Evolutionary conservation across 768 basidiomycete species (phyloP).

Genomic region (Pleurotus salmoneostramineus): DNA sequence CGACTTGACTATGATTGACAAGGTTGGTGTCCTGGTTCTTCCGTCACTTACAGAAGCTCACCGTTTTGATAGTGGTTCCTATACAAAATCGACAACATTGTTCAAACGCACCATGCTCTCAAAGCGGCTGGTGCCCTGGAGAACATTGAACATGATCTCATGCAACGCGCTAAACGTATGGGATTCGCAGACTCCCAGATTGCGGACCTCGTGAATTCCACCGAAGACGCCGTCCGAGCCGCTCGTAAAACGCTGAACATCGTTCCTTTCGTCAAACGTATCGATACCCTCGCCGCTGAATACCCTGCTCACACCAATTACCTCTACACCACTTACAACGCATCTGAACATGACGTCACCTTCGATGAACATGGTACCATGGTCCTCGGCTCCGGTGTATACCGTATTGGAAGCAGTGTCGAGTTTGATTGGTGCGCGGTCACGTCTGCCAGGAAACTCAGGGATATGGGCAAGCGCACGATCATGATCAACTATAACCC

Average conservation of each 20-base stretch:
- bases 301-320: conserved; percentile 99
- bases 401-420: conserved; percentile 96
- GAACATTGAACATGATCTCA: conserved; percentile 67
- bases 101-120: conserved; percentile 77
- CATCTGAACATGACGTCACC: conserved; percentile 90
- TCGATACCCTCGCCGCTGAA: conserved; percentile 98
- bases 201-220: conserved; percentile 68
- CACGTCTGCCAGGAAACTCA: conserved; percentile 89
- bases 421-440: conserved; percentile 99
- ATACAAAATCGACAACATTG: conserved; percentile 98
- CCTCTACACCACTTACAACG: conserved; percentile 99
- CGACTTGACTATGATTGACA: conserved; percentile 97
- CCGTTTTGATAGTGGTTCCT: conserved; percentile 77
- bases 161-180: conserved; percentile 87
- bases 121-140: conserved; percentile 68
- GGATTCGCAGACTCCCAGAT: conserved; percentile 96
- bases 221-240: conserved; percentile 77
- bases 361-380: conserved; percentile 98
- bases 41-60: neutral
- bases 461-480: conserved; percentile 90
- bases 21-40: conserved; percentile 40
- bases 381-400: conserved; percentile 97
- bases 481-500: conserved; percentile 99
- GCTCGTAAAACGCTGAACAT: conserved; percentile 84
- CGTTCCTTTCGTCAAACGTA: conserved; percentile 97